Base-by-base conservation (phyloP, 805 yeast genomes). In the Lipomyces japonicus region DNA sequence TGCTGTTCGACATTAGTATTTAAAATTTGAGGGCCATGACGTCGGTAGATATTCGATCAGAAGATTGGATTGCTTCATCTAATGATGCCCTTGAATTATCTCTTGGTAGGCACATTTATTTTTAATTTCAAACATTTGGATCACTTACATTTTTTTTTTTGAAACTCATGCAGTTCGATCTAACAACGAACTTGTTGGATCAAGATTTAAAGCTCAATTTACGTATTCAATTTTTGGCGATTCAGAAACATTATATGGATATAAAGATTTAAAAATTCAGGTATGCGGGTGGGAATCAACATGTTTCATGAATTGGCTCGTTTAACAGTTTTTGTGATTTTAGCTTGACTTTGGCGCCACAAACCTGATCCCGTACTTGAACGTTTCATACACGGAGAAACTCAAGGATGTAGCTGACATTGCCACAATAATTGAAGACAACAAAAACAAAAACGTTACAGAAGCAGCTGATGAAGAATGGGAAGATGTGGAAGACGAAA, bases 201-300 rank as follows among this genome's bases (percentile, higher is more conserved):
- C 39, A 9, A 32, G 78, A 2, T 89, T 90, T 70, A 69, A 75
- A 34, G 97, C 97, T 0, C 63, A 71, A 12, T 89, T 87, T 69
- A 91, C 97, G 1, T 93, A 93, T 66, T 95, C 97, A 2, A 84
- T 93, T 9, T 93, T 80, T 72, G 97, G 97, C 4, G 95, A 89
- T 42, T 76, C 88, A 1, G 98, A 93, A 64, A 82, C 82, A 46
- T 81, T 93, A 1, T 87, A 82, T 63, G 98, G 98, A 2, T 93
- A 79, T 65, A 76, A 82, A 57, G 84, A 79, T 59, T 71, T 90
- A 32, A 72, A 73, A 28, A 79, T 93, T 31, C 77, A 79, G 58
- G 65, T 84, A 34, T 16, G 51, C 28, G 12, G n/a, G 32, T 10
- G 12, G 14, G 14, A 28, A 28, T 10, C 14, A 28, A 10, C 14